phyloP scores from a whole-genome alignment of 2,329 filamentous ascomycete genomes.

The Akanthomyces uredinophilus region DNA sequence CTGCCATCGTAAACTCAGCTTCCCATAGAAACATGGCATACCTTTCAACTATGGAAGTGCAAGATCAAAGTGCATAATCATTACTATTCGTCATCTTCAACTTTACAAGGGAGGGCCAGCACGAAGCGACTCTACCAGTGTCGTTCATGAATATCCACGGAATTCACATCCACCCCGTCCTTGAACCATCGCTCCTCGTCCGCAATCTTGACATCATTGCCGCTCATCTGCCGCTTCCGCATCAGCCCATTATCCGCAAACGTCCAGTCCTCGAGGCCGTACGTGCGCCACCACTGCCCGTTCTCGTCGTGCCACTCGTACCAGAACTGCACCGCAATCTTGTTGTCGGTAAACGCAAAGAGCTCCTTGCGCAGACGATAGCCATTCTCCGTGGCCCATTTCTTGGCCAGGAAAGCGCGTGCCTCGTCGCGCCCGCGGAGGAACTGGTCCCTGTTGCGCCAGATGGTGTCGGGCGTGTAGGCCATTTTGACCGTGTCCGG shows the following conservation, averaged over 20 bases:
- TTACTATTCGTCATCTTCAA: no score
- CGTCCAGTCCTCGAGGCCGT: constrained; percentile 78
- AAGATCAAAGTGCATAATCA: no score
- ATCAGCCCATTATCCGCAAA: constrained; percentile 66
- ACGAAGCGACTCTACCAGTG: constrained; percentile 50
- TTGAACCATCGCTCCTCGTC: constrained; percentile 64
- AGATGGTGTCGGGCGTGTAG: constrained; percentile 72
- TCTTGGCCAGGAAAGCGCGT: constrained; percentile 60
- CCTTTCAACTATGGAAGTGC: no score
- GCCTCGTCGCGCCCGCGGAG: constrained; percentile 64
- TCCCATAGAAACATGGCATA: background rate
- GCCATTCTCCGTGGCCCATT: constrained; percentile 67
- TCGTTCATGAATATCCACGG: constrained; percentile 59
- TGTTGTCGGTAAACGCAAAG: constrained; percentile 69
- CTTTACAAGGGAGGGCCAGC: no score
- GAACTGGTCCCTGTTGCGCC: constrained; percentile 73
- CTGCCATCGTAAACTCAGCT: background rate
- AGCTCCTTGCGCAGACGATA: constrained; percentile 79
- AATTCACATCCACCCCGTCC: constrained; percentile 63
- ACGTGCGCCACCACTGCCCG: constrained; percentile 81
- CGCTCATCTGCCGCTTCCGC: constrained; percentile 72
- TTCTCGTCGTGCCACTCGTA: constrained; percentile 69
- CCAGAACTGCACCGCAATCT: constrained; percentile 87
- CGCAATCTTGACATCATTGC: constrained; percentile 61
- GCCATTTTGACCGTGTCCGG: constrained; percentile 61